Base-by-base conservation (phyloP, 345 rosid species). In the Gossypium sturtianum region DNA sequence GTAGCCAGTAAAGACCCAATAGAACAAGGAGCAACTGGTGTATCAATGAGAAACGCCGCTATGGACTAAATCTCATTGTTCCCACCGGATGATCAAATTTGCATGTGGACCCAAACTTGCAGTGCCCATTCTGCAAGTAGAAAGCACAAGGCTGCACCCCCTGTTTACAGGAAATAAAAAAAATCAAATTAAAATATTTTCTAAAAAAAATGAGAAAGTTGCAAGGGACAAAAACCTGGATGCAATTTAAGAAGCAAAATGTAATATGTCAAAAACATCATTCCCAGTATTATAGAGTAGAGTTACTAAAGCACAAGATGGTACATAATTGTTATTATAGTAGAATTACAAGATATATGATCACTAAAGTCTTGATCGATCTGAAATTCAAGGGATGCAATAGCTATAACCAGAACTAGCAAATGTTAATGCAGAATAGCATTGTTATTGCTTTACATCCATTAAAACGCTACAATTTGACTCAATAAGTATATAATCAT, bases 81-180 rank as follows among this genome's bases (percentile, higher is more conserved):
- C 82, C 87, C 79, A 87, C 77, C 29, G 95, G 91, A 78, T 88
- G 95, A 80, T 90, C 89, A 51, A 86, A 90, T 77, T 82, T 88
- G 89, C 91, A 88, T 52, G 87, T 81, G 16, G 84, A 64, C 38
- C 88, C 88, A 74, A 81, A 86, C 77, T 86, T 86, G 83, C 91
- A 86, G 72, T 77, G 81, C 72, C 89, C 91, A 9, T 78, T 74
- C 74, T 84, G 89, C 83, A 84, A 29, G 79, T 84, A 88, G 71
- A 82, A 86, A 74, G 82, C 43, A 73, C 91, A 85, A 73, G 82
- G 84, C 65, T 82, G 89, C 72, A 76, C 79, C 38, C 86, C 91
- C 91, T 87, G 84, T 29, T 73, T 45, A 52, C 38, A 74, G 10
- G 51, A 68, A 43, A 20, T 9, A 17, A 15, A 20, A 9, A 38